phyloP scores from a whole-genome alignment of 208 protist species.

The Lotmaria passim region DNA sequence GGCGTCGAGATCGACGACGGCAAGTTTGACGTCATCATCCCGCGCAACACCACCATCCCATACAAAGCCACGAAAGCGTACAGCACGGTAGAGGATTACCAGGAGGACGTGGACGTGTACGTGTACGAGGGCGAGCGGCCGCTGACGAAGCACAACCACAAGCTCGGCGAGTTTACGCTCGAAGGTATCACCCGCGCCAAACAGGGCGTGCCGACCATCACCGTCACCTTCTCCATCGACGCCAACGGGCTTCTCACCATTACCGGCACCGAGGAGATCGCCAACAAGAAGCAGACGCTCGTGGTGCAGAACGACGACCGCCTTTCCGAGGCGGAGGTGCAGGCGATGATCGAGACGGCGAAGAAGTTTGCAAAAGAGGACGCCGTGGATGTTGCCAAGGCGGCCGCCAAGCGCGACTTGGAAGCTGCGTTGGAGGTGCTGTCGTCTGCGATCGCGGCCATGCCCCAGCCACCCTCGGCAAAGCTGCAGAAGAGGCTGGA shows the following conservation, averaged over 20 bases:
- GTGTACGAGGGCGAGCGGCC: slow-evolving; percentile 99
- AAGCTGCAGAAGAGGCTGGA: slow-evolving; percentile 66
- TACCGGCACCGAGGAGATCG: slow-evolving; percentile 95
- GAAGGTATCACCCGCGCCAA: slow-evolving; percentile 96
- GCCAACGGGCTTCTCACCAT: slow-evolving; percentile 98
- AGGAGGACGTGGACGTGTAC: slow-evolving; percentile 98
- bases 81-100: slow-evolving; percentile 98
- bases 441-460: slow-evolving; percentile 36
- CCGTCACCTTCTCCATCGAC: slow-evolving; percentile 98
- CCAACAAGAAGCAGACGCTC: slow-evolving; percentile 92
- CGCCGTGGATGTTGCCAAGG: slow-evolving; percentile 33
- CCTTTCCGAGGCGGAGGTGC: slow-evolving; percentile 67
- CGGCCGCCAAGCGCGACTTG: slow-evolving; percentile 36
- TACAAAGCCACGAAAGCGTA: slow-evolving; percentile 93
- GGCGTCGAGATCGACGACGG: slow-evolving; percentile 96
- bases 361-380: slow-evolving; percentile 52
- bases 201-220: slow-evolving; percentile 98
- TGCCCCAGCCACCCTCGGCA: slow-evolving; percentile 41
- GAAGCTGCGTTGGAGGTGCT: slow-evolving; percentile 44
- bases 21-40: slow-evolving; percentile 92
- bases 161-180: slow-evolving; percentile 94
- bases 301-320: slow-evolving; percentile 90
- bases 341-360: slow-evolving; percentile 63
- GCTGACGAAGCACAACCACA: slow-evolving; percentile 98
- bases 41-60: slow-evolving; percentile 91